Percentiles rank a stretch among this genome's conserved stretches.
Conservation (phyloP, 345 rosid genomes). For the Eucalyptus rudis region DNA sequence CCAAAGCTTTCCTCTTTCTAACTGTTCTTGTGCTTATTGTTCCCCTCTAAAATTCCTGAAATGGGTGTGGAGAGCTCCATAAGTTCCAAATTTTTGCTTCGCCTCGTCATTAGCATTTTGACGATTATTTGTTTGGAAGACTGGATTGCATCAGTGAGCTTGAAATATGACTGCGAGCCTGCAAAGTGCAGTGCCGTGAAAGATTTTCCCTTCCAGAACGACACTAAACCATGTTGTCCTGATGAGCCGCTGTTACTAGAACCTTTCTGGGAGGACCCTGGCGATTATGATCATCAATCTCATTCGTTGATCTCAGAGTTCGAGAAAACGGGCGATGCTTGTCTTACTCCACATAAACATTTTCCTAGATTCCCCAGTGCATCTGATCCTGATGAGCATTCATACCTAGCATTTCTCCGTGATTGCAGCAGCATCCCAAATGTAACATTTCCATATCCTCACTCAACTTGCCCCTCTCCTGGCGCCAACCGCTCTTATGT, state of each 20-base stretch:
- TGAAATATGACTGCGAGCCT: background rate
- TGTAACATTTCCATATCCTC: background rate
- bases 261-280: too few species aligned
- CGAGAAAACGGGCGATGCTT: background rate
- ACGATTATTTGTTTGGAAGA: background rate
- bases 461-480: background rate
- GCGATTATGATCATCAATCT: background rate
- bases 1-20: background rate
- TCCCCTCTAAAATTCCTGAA: background rate
- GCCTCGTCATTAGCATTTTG: background rate
- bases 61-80: background rate
- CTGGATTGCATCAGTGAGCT: background rate
- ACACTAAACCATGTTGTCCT: accelerated
- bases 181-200: background rate
- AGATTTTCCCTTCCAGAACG: background rate
- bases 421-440: background rate
- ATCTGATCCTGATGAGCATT: background rate
- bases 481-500: background rate
- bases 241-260: too few species aligned
- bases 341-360: background rate
- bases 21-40: background rate
- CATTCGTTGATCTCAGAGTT: background rate
- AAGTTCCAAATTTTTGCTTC: background rate
- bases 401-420: background rate
- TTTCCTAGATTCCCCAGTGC: too few species aligned